These are phyloP conservation scores for Helianthus annuus DNA, from an alignment of 129 eudicot genomes.

Conservation along the genomic window HanXRQr2.0-SUNRISE NC_035439.2:139962401-139962900, in stretches of 20 bases:
- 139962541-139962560: background rate
- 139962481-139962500: conserved; percentile 29
- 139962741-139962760: background rate
- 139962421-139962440: background rate
- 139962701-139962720: too few species aligned
- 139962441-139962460: background rate
- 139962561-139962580: background rate
- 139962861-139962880: too few species aligned
- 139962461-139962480: conserved; percentile 13
- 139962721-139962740: background rate
- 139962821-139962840: too few species aligned
- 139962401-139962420: background rate
- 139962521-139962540: background rate
- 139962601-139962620: background rate
- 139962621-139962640: background rate
- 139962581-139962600: background rate
- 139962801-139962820: too few species aligned
- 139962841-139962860: too few species aligned
- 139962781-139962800: too few species aligned
- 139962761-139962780: background rate
- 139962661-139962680: too few species aligned
- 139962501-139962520: conserved; percentile 22
- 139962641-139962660: too few species aligned
- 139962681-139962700: background rate
- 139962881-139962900: too few species aligned